phyloP scores from a whole-genome alignment of 164 flowering plant genomes.

The Chloranthus sessilifolius region DNA sequence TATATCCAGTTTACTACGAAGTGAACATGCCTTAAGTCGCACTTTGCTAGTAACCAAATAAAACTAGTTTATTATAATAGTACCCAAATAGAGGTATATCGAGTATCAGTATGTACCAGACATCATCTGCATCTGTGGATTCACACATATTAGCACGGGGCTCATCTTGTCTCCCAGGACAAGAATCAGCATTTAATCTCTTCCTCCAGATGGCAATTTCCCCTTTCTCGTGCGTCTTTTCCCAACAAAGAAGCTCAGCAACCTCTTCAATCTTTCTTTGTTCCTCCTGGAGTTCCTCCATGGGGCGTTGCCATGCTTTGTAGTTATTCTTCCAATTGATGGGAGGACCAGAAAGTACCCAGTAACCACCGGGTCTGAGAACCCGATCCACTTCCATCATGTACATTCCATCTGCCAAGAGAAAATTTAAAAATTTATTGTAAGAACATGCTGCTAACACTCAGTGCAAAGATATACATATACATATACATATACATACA shows the following conservation, averaged over 20 bases:
- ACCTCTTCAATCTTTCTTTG: slow-evolving; percentile 72
- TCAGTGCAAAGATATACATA: no score
- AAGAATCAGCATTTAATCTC: slow-evolving; percentile 47
- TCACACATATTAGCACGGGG: slow-evolving; percentile 41
- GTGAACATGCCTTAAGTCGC: no score
- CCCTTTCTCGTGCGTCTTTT: slow-evolving; percentile 60
- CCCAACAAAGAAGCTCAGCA: slow-evolving; percentile 84
- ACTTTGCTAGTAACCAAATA: no score
- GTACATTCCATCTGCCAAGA: slow-evolving; percentile 65
- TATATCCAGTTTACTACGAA: no score
- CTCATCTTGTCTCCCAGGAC: slow-evolving; percentile 45
- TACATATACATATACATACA: no score
- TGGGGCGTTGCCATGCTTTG: slow-evolving; percentile 74
- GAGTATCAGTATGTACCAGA: slow-evolving; percentile 47
- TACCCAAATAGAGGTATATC: background rate
- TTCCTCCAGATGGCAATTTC: slow-evolving; percentile 87
- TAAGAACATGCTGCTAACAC: no score
- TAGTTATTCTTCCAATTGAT: slow-evolving; percentile 77
- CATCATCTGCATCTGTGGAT: slow-evolving; percentile 48
- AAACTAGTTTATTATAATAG: no score
- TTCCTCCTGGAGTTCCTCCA: slow-evolving; percentile 73
- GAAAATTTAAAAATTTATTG: no score
- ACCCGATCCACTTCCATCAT: slow-evolving; percentile 94
- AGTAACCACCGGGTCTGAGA: slow-evolving; percentile 89
- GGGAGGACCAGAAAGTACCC: slow-evolving; percentile 94